Conservation (phyloP, 2,329 filamentous ascomycete species). For the Monilinia aucupariae region DNA sequence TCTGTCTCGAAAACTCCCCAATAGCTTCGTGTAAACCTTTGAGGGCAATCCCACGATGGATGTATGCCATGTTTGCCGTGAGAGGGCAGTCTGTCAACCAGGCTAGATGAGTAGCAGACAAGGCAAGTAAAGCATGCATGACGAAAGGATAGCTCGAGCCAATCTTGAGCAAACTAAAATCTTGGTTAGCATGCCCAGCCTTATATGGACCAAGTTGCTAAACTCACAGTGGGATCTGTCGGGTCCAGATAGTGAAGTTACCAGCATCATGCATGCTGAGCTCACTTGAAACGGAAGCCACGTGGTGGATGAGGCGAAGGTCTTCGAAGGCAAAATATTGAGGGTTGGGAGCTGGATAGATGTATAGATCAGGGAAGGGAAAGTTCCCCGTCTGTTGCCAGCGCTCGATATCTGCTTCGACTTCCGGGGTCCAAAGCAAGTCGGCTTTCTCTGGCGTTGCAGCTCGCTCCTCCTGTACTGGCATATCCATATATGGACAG, state of each 20-base stretch:
- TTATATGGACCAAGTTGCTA: background rate
- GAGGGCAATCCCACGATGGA: constrained; percentile 79
- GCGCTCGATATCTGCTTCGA: constrained; percentile 71
- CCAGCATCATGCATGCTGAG: constrained; percentile 71
- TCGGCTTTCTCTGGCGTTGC: constrained; percentile 58
- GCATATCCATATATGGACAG: constrained; percentile 93
- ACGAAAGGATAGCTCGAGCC: constrained; percentile 80
- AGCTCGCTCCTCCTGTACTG: constrained; percentile 58
- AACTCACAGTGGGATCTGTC: constrained; percentile 84
- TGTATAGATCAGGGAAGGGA: constrained; percentile 74
- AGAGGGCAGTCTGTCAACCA: constrained; percentile 82
- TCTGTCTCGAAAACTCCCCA: constrained; percentile 73
- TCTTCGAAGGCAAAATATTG: constrained; percentile 70
- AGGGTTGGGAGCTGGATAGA: constrained; percentile 70
- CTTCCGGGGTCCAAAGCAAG: constrained; percentile 80
- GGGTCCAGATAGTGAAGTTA: constrained; percentile 86
- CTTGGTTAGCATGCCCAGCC: background rate
- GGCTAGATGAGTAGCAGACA: constrained; percentile 91
- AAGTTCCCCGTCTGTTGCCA: constrained; percentile 83
- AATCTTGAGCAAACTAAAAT: constrained; percentile 68
- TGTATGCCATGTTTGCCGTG: constrained; percentile 81
- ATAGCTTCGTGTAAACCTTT: constrained; percentile 87
- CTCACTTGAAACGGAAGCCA: constrained; percentile 79
- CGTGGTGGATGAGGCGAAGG: constrained; percentile 82
- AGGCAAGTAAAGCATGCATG: constrained; percentile 86